Base-by-base conservation (phyloP, 257 asterid species). In the Nicotiana noctiflora region DNA sequence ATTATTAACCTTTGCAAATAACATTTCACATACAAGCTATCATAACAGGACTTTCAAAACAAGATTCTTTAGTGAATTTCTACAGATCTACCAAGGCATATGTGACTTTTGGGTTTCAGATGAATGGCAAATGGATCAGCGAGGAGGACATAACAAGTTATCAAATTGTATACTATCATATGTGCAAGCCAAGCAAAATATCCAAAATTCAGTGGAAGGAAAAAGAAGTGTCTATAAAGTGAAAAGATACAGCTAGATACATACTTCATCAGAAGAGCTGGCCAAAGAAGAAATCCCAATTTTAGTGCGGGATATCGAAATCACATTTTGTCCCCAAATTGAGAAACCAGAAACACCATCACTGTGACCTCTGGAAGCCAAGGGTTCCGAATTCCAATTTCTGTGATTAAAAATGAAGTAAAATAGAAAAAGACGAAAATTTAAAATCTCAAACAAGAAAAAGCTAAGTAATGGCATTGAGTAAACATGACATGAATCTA, bases 321-420 rank as follows among this genome's bases (percentile, higher is more conserved):
- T 95, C 66, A 95, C 92, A 87, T 93, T 91, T 82, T 91, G 90
- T 76, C 99, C 99, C 98, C 98, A 92, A 76, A 93, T 82, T 46
- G 97, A 92, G 89, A 95, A 95, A 84, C 93, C 88, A 53, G 98
- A 90, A 79, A 93, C 88, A 34, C 98, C 93, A 61, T 95, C 99
- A 70, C 81, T 85, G 63, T 92, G 97, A 81, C 99, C 97, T 89
- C 88, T 89, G 75, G 85, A 89, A 78, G 88, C 88, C 80, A 87
- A 82, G 37, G 89, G 91, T 76, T 90, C 91, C 51, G 97, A 87
- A 76, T 95, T 87, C 94, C 96, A 91, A 82, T 88, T 91, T 91
- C 97, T 92, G 90, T 53, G 76, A 85, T 82, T 55, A 37, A 62
- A 66, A 72, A 82, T 7, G 82, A 55, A 64, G 27, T 60, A 49